Conservation (phyloP, 2,329 filamentous ascomycete species). For the Raffaelea deltoideospora region DNA sequence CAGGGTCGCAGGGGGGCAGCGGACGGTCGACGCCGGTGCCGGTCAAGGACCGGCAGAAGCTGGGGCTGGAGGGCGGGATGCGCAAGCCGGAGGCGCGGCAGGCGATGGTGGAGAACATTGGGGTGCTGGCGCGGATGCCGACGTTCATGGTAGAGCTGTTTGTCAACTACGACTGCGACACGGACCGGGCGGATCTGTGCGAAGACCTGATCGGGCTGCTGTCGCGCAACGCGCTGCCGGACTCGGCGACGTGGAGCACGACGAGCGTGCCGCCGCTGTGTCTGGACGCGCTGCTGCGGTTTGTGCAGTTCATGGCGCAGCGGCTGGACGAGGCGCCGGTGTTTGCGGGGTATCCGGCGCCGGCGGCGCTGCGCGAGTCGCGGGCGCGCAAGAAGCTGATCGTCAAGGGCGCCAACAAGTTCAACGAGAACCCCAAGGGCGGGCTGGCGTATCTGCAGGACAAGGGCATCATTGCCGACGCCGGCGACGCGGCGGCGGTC, state of each 20-base stretch:
- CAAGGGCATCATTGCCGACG: constrained; percentile 70
- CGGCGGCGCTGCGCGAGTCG: constrained; percentile 50
- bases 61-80: constrained; percentile 81
- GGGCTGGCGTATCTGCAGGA: constrained; percentile 76
- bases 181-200: constrained; percentile 79
- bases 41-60: constrained; percentile 79
- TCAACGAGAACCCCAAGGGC: constrained; percentile 87
- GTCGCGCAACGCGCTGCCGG: constrained; percentile 86
- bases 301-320: constrained; percentile 83
- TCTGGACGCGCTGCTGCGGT: constrained; percentile 78
- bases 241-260: constrained; percentile 97
- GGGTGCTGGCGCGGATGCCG: constrained; percentile 80
- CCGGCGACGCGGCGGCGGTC: constrained; percentile 58
- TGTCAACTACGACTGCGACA: constrained; percentile 95
- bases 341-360: constrained; percentile 51
- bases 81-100: constrained; percentile 90
- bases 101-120: constrained; percentile 95
- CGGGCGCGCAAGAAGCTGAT: constrained; percentile 75
- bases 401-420: constrained; percentile 73
- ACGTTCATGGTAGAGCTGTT: constrained; percentile 92
- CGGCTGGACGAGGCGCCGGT: constrained; percentile 57
- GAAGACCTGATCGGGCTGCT: constrained; percentile 90
- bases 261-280: constrained; percentile 94
- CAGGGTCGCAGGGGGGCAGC: constrained; percentile 60
- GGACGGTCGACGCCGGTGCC: constrained; percentile 81